A percentile compares a stretch with the other conserved stretches of the same genome.
These are phyloP conservation scores for Grosmannia clavigera DNA, from an alignment of 2,329 filamentous ascomycete species.

Conservation along the genomic window DNA sequence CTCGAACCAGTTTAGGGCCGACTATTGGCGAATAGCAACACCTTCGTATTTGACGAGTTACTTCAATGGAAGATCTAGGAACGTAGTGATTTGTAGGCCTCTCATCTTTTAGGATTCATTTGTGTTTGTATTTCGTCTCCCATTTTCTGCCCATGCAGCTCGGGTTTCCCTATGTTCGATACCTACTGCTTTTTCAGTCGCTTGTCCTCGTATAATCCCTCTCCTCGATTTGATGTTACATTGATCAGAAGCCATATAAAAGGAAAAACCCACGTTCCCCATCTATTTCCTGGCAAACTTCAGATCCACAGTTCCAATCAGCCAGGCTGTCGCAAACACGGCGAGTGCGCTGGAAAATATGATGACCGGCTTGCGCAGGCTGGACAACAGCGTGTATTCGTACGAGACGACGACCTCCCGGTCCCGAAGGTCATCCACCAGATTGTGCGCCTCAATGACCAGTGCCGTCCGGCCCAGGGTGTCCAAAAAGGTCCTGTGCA, in stretches of 20 bases:
- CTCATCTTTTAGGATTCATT: neutral
- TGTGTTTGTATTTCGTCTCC: neutral
- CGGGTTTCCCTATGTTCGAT: neutral
- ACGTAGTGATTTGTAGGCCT: too few species aligned
- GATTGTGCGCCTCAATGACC: conserved; percentile 67
- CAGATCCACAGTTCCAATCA: conserved; percentile 65
- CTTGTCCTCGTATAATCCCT: neutral
- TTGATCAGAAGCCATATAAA: neutral
- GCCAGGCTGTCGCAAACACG: conserved; percentile 65
- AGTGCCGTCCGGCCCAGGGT: conserved; percentile 79
- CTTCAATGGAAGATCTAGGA: too few species aligned
- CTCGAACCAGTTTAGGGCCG: too few species aligned
- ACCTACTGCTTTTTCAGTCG: neutral
- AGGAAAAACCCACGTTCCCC: neutral
- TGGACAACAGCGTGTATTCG: conserved; percentile 63
- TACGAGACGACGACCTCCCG: conserved; percentile 78
- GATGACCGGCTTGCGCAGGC: conserved; percentile 74
- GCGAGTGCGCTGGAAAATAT: conserved; percentile 61
- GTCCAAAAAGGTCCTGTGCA: conserved; percentile 88
- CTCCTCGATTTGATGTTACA: neutral
- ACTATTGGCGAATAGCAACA: too few species aligned
- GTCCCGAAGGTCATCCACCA: conserved; percentile 83
- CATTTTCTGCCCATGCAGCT: neutral
- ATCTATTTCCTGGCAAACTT: conserved; percentile 45
- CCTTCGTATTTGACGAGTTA: too few species aligned